These are phyloP conservation scores for Saprolegnia diclina DNA, from an alignment of 352 stramenopile genomes.

Conservation along the genomic window DNA sequence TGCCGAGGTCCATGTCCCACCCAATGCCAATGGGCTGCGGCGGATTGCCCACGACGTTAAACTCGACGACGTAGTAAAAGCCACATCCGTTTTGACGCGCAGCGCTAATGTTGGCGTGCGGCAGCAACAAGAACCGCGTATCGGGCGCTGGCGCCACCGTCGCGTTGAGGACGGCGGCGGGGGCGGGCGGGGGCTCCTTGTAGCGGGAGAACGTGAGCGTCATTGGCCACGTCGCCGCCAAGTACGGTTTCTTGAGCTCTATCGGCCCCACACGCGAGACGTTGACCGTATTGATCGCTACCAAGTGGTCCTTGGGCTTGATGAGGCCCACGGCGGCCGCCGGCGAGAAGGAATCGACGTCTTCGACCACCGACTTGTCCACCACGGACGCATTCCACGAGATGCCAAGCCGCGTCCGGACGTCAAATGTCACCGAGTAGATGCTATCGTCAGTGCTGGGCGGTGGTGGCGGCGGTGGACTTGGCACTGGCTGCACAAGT, in stretches of 20 bases:
- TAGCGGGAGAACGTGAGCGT: constrained; percentile 6
- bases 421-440: neutral
- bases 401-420: constrained; percentile 16
- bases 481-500: neutral
- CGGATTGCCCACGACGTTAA: constrained; percentile 35
- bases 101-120: neutral
- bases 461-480: neutral
- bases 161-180: neutral
- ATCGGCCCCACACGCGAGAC: constrained; percentile 2
- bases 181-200: neutral
- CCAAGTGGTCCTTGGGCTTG: constrained; percentile 7
- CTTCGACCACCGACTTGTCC: constrained; percentile 6
- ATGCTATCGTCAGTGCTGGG: constrained; percentile 1
- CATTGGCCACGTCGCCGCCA: neutral
- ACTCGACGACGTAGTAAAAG: constrained; percentile 63
- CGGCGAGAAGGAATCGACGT: constrained; percentile 12
- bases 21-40: constrained; percentile 50
- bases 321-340: neutral
- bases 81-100: neutral
- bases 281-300: constrained; percentile 9
- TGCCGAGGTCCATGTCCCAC: constrained; percentile 51
- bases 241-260: constrained; percentile 1
- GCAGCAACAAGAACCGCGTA: neutral
- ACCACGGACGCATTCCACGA: neutral
- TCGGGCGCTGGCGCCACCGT: neutral